phyloP scores from a whole-genome alignment of 257 asterid species.

The Solanum virginianum region DNA sequence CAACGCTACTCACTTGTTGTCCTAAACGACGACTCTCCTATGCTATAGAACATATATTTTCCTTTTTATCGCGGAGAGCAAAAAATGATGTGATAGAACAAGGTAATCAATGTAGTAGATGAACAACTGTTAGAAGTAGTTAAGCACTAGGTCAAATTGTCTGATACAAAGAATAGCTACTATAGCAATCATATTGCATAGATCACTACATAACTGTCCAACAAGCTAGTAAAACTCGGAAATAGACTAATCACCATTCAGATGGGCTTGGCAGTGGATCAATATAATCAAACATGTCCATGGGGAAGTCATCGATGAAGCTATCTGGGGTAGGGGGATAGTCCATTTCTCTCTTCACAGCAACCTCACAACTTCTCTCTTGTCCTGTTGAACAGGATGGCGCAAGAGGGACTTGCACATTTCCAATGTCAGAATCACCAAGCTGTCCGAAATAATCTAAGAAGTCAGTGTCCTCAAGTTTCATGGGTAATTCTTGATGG shows the following conservation, averaged over 20 bases:
- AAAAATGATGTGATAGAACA: background rate
- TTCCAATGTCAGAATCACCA: slow-evolving; percentile 17
- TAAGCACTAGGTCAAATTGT: background rate
- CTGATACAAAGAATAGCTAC: background rate
- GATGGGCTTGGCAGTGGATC: slow-evolving; percentile 70
- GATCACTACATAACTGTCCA: background rate
- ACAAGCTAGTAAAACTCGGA: background rate
- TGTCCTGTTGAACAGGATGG: slow-evolving; percentile 20
- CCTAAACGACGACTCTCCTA: too few relatives aligned
- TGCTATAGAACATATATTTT: too few relatives aligned
- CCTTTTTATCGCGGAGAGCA: background rate
- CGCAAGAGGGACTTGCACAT: slow-evolving; percentile 14
- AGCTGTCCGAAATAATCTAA: slow-evolving; percentile 35
- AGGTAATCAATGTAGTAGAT: background rate
- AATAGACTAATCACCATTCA: slow-evolving; percentile 25
- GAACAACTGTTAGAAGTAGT: background rate
- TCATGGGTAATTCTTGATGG: slow-evolving; percentile 23
- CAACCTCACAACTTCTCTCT: background rate
- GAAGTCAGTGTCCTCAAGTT: slow-evolving; percentile 30
- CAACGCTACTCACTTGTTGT: too few relatives aligned
- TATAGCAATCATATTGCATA: background rate
- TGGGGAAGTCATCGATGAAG: slow-evolving; percentile 54
- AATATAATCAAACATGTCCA: slow-evolving; percentile 53
- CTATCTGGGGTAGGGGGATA: slow-evolving; percentile 22
- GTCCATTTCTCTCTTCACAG: slow-evolving; percentile 5